Conservation (phyloP, 2,329 filamentous ascomycete genomes). For the Tolypocladium paradoxum region DNA sequence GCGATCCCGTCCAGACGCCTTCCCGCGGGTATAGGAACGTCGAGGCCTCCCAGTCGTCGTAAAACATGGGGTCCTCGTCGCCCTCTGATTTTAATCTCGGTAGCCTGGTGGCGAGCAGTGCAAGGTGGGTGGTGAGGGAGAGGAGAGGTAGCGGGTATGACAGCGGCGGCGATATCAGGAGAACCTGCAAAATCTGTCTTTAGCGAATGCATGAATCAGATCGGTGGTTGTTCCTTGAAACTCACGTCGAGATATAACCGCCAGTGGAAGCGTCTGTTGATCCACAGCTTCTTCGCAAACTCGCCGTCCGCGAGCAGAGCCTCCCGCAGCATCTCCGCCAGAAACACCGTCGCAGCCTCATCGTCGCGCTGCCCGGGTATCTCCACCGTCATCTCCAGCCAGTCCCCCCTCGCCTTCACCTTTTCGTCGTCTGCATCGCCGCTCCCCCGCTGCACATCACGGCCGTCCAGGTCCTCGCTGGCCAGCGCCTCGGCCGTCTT, state of each 20-base stretch:
- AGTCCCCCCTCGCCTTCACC: constrained; percentile 46
- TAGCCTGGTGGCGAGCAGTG: constrained; percentile 76
- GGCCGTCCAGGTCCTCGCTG: constrained; percentile 12
- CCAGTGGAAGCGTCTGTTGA: constrained; percentile 93
- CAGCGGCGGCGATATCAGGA: constrained; percentile 84
- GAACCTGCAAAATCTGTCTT: constrained; percentile 47
- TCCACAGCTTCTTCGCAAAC: constrained; percentile 63
- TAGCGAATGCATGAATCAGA: background rate
- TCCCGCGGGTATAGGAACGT: constrained; percentile 61
- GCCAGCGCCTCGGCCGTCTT: constrained; percentile 37
- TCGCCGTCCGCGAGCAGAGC: constrained; percentile 65
- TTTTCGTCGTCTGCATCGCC: constrained; percentile 27
- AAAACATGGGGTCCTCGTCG: constrained; percentile 94
- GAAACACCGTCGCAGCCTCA: constrained; percentile 77
- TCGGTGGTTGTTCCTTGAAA: constrained; percentile 8
- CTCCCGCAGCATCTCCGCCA: constrained; percentile 82
- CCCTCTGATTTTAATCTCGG: constrained; percentile 77
- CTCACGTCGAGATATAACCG: constrained; percentile 87
- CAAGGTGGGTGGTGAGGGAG: constrained; percentile 86
- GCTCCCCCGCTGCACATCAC: constrained; percentile 23
- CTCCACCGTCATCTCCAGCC: constrained; percentile 87
- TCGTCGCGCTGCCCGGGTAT: constrained; percentile 87
- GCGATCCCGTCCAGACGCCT: constrained; percentile 22
- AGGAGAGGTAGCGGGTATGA: constrained; percentile 90
- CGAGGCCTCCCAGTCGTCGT: constrained; percentile 92